Evolutionary conservation across 1,284 basidiomycete genomes (phyloP).

Genomic region (Cutaneotrichosporon cyanovorans): DNA sequence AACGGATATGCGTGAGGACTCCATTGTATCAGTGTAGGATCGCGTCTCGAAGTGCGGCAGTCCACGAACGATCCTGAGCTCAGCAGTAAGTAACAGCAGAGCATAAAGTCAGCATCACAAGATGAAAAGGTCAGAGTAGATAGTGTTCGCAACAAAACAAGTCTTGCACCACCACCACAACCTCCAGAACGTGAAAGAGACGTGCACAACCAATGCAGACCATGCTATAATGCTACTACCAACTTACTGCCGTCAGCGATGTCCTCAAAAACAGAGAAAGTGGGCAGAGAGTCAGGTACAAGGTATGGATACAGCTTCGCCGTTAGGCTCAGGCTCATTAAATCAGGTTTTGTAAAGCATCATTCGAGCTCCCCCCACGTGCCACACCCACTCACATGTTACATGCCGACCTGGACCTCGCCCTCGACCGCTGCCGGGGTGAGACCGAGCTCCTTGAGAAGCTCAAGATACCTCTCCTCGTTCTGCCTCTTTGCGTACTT

Average conservation of each 20-base stretch:
- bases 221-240: background rate
- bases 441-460: slow-evolving; percentile 68
- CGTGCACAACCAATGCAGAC: too few species aligned
- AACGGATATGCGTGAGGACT: too few species aligned
- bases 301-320: slow-evolving; percentile 25
- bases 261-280: background rate
- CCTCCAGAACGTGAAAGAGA: too few species aligned
- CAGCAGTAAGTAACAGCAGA: too few species aligned
- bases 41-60: too few species aligned
- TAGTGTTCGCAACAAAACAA: too few species aligned
- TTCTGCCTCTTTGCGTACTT: slow-evolving; percentile 67
- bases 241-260: background rate
- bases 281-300: slow-evolving; percentile 11
- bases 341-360: slow-evolving; percentile 46
- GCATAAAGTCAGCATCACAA: too few species aligned
- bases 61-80: too few species aligned
- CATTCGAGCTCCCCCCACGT: slow-evolving; percentile 18
- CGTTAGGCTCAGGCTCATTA: slow-evolving; percentile 44
- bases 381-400: slow-evolving; percentile 7
- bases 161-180: too few species aligned
- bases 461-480: slow-evolving; percentile 62
- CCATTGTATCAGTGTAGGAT: too few species aligned
- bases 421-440: slow-evolving; percentile 78
- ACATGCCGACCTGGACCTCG: slow-evolving; percentile 58
- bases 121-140: too few species aligned